Evolutionary conservation across 768 basidiomycete species (phyloP).

Genomic region (Mycena olivaceomarginata): DNA sequence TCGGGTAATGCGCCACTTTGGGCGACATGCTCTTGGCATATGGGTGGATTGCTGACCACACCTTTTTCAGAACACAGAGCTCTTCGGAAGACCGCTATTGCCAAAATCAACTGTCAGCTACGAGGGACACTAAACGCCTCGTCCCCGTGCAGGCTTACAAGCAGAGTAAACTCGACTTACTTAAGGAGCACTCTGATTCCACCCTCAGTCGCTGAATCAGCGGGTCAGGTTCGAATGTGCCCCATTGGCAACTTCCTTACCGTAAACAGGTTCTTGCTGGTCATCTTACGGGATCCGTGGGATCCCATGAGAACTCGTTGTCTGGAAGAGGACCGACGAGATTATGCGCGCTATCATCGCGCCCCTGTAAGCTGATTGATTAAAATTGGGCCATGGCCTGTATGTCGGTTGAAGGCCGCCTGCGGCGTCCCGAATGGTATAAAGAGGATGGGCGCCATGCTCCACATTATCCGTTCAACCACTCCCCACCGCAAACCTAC

Average conservation of each 20-base stretch:
- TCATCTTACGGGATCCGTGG: slow-evolving; percentile 11
- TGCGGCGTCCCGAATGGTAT: slow-evolving; percentile 11
- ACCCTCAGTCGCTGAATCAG: not conserved
- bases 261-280: slow-evolving; percentile 4
- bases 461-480: not conserved
- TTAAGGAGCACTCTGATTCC: not conserved
- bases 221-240: not conserved
- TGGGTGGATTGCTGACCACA: not conserved
- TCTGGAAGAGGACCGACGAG: not conserved
- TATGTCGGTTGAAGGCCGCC: not conserved
- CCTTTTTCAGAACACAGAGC: not conserved
- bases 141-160: not conserved
- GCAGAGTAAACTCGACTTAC: not conserved
- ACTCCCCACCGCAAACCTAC: not conserved
- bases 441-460: not conserved
- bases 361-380: not conserved
- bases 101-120: not conserved
- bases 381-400: not conserved
- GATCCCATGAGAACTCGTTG: slow-evolving; percentile 14
- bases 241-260: slow-evolving; percentile 7
- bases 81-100: not conserved
- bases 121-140: not conserved
- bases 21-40: not conserved
- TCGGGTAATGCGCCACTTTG: no score
- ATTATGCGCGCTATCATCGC: slow-evolving; percentile 1